Percentiles rank a stretch among this genome's conserved stretches.
Conservation (phyloP, 768 basidiomycete species). For the Lyophyllum atratum region DNA sequence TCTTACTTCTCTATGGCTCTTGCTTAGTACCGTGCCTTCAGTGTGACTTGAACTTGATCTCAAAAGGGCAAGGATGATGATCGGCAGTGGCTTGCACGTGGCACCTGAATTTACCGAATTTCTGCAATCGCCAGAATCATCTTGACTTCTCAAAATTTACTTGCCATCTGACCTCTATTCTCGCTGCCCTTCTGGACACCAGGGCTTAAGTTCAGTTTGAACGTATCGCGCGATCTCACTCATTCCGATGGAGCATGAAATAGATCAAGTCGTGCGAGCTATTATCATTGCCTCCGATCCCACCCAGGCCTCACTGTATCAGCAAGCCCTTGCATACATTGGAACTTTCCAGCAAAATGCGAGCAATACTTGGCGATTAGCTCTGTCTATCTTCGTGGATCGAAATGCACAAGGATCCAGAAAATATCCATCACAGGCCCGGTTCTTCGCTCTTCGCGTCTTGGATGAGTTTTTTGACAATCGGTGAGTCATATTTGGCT, state of each 20-base stretch:
- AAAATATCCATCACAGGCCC: constrained; percentile 69
- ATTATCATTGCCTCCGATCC: constrained; percentile 89
- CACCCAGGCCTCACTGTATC: constrained; percentile 68
- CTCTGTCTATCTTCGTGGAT: constrained; percentile 73
- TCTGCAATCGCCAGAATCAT: constrained; percentile 20
- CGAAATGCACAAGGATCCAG: constrained; percentile 57
- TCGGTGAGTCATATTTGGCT: constrained; percentile 52
- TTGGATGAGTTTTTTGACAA: constrained; percentile 83
- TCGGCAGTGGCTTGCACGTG: constrained; percentile 17
- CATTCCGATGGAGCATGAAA: constrained; percentile 67
- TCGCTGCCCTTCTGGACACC: not conserved
- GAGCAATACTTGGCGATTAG: constrained; percentile 77
- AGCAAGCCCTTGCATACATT: constrained; percentile 85
- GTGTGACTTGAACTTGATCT: not conserved
- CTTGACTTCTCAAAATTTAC: constrained; percentile 21
- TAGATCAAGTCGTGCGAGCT: constrained; percentile 79
- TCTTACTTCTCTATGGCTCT: not conserved
- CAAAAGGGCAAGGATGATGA: constrained; percentile 5
- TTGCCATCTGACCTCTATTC: constrained; percentile 17
- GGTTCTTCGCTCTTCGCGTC: constrained; percentile 81
- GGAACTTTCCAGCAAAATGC: constrained; percentile 76
- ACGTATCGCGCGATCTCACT: constrained; percentile 1
- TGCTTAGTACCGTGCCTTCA: too few species aligned
- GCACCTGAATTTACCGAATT: constrained; percentile 17
- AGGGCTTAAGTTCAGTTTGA: constrained; percentile 3